Evolutionary conservation across 202 grass and related monocot genomes (phyloP), one percentile per base, ranked within the genome.

Genomic region (Musa balbisiana): DNA sequence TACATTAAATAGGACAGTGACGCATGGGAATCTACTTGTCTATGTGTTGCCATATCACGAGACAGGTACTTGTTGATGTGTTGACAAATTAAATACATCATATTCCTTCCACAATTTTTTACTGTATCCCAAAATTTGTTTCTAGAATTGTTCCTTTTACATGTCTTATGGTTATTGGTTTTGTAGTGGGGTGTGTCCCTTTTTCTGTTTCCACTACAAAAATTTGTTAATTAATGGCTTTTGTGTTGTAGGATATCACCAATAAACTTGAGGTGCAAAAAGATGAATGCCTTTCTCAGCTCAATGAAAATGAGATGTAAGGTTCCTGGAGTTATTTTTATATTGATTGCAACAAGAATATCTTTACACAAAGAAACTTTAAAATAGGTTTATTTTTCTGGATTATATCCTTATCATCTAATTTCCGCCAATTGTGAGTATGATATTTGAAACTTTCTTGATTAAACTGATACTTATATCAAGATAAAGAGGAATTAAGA

Each of bases 181-280:
- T 69, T 11, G 21, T 12, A 43, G 12, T 73, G 23, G 43, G 67
- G 25, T 83, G 19, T 25, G 0, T 51, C 21, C 33, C 33, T 43
- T 43, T 43, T 43, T 59, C 64, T 77, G 19, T 75, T 12, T 62
- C 55, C 71, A 21, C 9, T 26, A 25, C 11, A 29, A 77, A 9
- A 19, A 77, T 23, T 50, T 77, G 14, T 65, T 49, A 49, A 49
- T 77, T 14, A 64, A 53, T 77, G 67, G 2, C 69, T 75, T 53
- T 75, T 69, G 73, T 78, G 71, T 86, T 80, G 54, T 82, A 94
- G 95, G 89, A 87, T 80, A 89, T 99, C 20, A 83, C 85, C 62
- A 55, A 67, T 69, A 99, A 99, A 81, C 91, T 99, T 80, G 91
- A 99, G 52, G 91, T 92, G 86, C 95, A 99, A 82, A 99, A 94